These are phyloP conservation scores for Pseudomassariella vexata DNA, from an alignment of 2,329 filamentous ascomycete species.

Conservation along the genomic window DNA sequence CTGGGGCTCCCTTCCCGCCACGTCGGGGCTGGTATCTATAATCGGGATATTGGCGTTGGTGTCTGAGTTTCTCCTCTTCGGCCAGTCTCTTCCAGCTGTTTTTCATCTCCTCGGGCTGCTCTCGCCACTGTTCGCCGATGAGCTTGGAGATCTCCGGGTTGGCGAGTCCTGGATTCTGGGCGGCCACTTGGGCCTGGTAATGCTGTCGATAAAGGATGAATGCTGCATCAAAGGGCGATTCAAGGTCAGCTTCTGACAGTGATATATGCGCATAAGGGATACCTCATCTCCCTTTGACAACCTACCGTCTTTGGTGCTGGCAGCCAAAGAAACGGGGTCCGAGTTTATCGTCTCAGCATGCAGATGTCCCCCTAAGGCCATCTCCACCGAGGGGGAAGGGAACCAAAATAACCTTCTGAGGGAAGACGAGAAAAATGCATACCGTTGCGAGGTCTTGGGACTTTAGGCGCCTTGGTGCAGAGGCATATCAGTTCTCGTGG, in stretches of 20 bases:
- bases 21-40: slow-evolving; percentile 91
- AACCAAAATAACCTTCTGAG: too few relatives aligned
- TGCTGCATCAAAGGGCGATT: slow-evolving; percentile 46
- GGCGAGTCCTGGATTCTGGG: slow-evolving; percentile 78
- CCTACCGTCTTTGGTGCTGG: too few relatives aligned
- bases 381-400: background rate
- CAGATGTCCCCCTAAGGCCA: too few relatives aligned
- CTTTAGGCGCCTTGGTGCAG: slow-evolving; percentile 50
- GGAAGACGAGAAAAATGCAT: slow-evolving; percentile 25
- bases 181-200: slow-evolving; percentile 76
- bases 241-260: background rate
- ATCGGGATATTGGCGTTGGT: slow-evolving; percentile 84
- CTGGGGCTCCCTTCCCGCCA: slow-evolving; percentile 32
- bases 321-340: slow-evolving; percentile 19
- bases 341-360: slow-evolving; percentile 19
- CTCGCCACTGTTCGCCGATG: slow-evolving; percentile 87
- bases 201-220: slow-evolving; percentile 97
- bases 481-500: slow-evolving; percentile 44
- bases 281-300: slow-evolving; percentile 13
- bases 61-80: slow-evolving; percentile 86
- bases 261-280: slow-evolving; percentile 9
- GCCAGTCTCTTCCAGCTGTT: slow-evolving; percentile 84
- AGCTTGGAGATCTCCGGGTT: slow-evolving; percentile 98
- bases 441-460: slow-evolving; percentile 56
- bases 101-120: slow-evolving; percentile 68